These are phyloP conservation scores for Urtica urens DNA, from an alignment of 306 rosid species.

Conservation along the genomic window DNA sequence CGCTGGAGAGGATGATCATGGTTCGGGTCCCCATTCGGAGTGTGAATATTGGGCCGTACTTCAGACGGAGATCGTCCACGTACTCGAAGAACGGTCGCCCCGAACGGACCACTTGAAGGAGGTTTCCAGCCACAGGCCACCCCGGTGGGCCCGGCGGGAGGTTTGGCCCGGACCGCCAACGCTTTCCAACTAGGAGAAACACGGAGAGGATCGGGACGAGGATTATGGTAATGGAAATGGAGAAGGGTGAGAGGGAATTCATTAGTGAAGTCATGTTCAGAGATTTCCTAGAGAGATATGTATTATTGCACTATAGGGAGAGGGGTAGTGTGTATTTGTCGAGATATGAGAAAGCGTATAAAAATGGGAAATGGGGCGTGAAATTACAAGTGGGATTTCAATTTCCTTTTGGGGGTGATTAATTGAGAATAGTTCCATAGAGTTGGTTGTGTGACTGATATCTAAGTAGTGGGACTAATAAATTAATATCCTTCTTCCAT, in stretches of 20 bases:
- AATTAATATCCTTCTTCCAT: too few species aligned
- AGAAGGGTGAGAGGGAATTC: not conserved
- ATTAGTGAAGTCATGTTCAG: too few species aligned
- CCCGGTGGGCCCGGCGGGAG: constrained; percentile 95
- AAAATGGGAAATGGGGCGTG: too few species aligned
- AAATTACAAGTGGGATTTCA: too few species aligned
- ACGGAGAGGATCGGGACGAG: constrained; percentile 41
- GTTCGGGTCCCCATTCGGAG: constrained; percentile 76
- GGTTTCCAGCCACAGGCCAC: constrained; percentile 92
- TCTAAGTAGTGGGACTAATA: too few species aligned
- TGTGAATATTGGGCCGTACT: constrained; percentile 67
- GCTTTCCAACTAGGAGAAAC: constrained; percentile 38
- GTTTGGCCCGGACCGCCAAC: constrained; percentile 24
- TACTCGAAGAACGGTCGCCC: constrained; percentile 66
- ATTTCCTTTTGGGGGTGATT: too few species aligned
- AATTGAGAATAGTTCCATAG: too few species aligned
- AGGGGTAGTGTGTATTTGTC: too few species aligned
- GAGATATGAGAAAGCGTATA: too few species aligned
- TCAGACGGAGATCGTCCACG: constrained; percentile 16
- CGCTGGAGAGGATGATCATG: constrained; percentile 48
- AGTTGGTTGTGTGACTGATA: too few species aligned
- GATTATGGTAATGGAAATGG: constrained; percentile 21
- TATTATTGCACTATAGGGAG: too few species aligned
- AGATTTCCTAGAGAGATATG: too few species aligned
- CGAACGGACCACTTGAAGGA: constrained; percentile 60